Conservation (phyloP, 2,329 filamentous ascomycete genomes). For the Pseudogymnoascus pannorum region DNA sequence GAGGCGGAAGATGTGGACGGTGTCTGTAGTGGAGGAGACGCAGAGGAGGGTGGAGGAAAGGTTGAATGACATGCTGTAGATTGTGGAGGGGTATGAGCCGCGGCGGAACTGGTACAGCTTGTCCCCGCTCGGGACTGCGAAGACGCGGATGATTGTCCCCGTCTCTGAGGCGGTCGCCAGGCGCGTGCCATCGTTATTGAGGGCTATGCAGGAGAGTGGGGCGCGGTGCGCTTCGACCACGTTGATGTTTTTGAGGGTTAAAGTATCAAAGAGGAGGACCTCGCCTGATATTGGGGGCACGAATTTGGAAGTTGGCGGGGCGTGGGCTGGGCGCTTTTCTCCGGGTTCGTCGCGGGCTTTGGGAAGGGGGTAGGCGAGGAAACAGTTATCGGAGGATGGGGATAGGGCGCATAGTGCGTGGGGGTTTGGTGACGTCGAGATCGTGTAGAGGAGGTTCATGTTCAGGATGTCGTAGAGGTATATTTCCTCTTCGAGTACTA, state of each 20-base stretch:
- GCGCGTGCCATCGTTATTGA: conserved; percentile 87
- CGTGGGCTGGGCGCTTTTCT: conserved; percentile 63
- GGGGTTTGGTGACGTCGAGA: conserved; percentile 89
- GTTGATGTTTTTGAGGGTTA: conserved; percentile 85
- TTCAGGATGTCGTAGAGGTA: conserved; percentile 99
- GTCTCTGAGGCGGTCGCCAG: conserved; percentile 95
- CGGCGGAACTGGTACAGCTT: conserved; percentile 95
- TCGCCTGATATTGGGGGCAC: conserved; percentile 82
- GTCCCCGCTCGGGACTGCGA: conserved; percentile 80
- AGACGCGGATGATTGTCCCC: conserved; percentile 93
- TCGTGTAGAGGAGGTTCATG: conserved; percentile 90
- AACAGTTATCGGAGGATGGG: conserved; percentile 91
- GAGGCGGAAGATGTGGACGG: conserved; percentile 91
- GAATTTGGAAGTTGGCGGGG: conserved; percentile 71
- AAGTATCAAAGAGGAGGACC: conserved; percentile 84
- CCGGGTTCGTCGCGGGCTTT: conserved; percentile 56
- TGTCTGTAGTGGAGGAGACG: conserved; percentile 93
- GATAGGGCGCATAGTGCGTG: conserved; percentile 87
- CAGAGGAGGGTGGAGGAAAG: conserved; percentile 86
- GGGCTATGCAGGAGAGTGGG: conserved; percentile 78
- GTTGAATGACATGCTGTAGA: conserved; percentile 99
- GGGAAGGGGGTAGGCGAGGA: conserved; percentile 86
- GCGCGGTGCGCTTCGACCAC: conserved; percentile 93
- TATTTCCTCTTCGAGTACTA: conserved; percentile 91
- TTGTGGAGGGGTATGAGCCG: conserved; percentile 89